Evolutionary conservation across 495 filamentous ascomycete genomes (phyloP).

Genomic region (Podospora comata): DNA sequence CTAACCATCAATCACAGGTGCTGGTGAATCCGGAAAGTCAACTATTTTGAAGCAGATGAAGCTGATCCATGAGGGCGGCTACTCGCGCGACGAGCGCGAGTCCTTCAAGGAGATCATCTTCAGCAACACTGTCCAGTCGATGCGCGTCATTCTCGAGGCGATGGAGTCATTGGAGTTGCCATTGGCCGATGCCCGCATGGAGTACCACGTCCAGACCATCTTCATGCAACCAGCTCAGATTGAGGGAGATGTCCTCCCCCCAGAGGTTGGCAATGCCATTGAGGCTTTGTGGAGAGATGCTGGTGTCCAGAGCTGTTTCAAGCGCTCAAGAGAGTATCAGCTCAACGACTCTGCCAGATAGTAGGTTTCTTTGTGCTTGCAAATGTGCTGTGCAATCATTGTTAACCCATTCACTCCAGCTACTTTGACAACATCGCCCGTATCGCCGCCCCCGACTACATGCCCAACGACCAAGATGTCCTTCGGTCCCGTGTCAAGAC

Average conservation of each 20-base stretch:
- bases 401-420: constrained; percentile 51
- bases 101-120: constrained; percentile 97
- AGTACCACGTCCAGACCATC: constrained; percentile 92
- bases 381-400: neutral
- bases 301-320: constrained; percentile 94
- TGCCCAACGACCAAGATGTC: constrained; percentile 96
- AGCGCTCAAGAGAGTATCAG: constrained; percentile 92
- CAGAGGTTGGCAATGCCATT: constrained; percentile 91
- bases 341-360: constrained; percentile 98
- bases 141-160: constrained; percentile 92
- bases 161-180: constrained; percentile 93
- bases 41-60: constrained; percentile 99
- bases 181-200: constrained; percentile 79
- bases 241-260: constrained; percentile 89
- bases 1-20: constrained; percentile 58
- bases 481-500: constrained; percentile 98
- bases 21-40: constrained; percentile 99
- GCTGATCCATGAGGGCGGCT: constrained; percentile 78
- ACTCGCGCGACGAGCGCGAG: constrained; percentile 73
- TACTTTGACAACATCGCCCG: constrained; percentile 96
- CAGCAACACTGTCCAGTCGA: constrained; percentile 95
- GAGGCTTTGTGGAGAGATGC: constrained; percentile 90
- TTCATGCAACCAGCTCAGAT: constrained; percentile 96
- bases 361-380: constrained; percentile 52
- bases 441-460: constrained; percentile 87